Conservation (phyloP, 108 stramenopile genomes). For the Nitzschia palea region DNA sequence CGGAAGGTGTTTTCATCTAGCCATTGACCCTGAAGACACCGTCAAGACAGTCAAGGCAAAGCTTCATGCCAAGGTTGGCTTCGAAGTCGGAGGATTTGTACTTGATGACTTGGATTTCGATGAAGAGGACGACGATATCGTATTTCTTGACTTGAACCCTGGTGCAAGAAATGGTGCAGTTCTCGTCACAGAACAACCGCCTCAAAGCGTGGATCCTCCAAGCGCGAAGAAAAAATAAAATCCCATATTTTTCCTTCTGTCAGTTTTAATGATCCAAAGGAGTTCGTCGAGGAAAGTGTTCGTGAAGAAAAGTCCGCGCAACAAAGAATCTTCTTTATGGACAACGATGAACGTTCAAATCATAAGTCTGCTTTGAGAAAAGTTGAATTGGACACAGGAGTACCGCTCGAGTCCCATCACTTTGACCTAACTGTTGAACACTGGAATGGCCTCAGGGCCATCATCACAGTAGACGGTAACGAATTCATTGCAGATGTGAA, state of each 20-base stretch:
- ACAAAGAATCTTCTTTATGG: slow-evolving; percentile 20
- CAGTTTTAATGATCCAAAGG: slow-evolving; percentile 18
- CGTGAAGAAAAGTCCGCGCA: slow-evolving; percentile 12
- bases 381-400: slow-evolving; percentile 14
- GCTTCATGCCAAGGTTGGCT: neutral
- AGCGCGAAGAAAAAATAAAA: slow-evolving; percentile 8
- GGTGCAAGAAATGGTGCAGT: neutral
- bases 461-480: neutral
- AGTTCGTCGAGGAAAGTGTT: slow-evolving; percentile 12
- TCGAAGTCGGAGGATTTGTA: slow-evolving; percentile 10
- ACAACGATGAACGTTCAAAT: slow-evolving; percentile 15
- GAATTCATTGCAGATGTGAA: slow-evolving; percentile 31
- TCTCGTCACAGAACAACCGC: slow-evolving; percentile 7
- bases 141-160: neutral
- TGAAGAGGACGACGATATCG: slow-evolving; percentile 6
- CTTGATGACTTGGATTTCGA: slow-evolving; percentile 14
- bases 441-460: slow-evolving; percentile 14
- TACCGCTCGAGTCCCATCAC: slow-evolving; percentile 12
- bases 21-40: slow-evolving; percentile 15
- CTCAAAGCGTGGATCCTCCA: slow-evolving; percentile 20
- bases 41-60: slow-evolving; percentile 13
- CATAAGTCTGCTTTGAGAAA: slow-evolving; percentile 21
- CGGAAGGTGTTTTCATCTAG: slow-evolving; percentile 8
- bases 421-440: slow-evolving; percentile 15
- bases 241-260: slow-evolving; percentile 18